Base-by-base conservation (phyloP, 2,329 filamentous ascomycete species). In the Lecanicillium sp. region DNA sequence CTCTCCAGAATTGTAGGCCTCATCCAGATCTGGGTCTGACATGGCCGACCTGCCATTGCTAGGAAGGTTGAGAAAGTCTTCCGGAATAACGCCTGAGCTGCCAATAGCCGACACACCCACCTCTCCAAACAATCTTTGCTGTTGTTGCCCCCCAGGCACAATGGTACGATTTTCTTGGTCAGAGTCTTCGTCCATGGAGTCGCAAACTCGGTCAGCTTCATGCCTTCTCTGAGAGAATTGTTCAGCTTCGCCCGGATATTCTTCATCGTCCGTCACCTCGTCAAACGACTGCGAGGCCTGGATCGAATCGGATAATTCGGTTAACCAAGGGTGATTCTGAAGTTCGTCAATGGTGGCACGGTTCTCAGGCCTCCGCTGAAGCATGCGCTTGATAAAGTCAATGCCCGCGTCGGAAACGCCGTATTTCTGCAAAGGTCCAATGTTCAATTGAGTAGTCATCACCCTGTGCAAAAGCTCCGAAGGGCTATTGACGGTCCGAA, bases 391-490 rank as follows among this genome's bases (percentile, higher is more conserved):
- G 26, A 97, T 70, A 56, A 95, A 87, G 54, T 90, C 78, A 40
- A 94, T 79, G 10, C 84, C 87, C 2, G 72, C 63, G 2, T 77
- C 68, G 0, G 89, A 89, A 7, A 93, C 72, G 0, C 71, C 69
- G 9, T 65, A 67, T 5, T 68, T 61, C 9, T 77, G 67, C 20
- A 97, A 71, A 1, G 87, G 81, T 12, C 68, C 64, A 11, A 79
- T 76, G 57, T 95, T 80, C 5, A 93, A 69, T 0, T 79, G 72
- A 3, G 76, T 83, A 5, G 82, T 87, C 86, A 96, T 95, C 61
- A 97, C 93, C 54, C 82, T 86, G 52, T 88, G 75, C 50, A 95
- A 78, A 67, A 97, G 83, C 56, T 87, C 85, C 4, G 83, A 82
- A 52, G 91, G 87, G 54, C 81, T 84, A 43, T 85, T 81, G 56